Evolutionary conservation across 768 basidiomycete species (phyloP).

Genomic region (Termitomyces sp.): DNA sequence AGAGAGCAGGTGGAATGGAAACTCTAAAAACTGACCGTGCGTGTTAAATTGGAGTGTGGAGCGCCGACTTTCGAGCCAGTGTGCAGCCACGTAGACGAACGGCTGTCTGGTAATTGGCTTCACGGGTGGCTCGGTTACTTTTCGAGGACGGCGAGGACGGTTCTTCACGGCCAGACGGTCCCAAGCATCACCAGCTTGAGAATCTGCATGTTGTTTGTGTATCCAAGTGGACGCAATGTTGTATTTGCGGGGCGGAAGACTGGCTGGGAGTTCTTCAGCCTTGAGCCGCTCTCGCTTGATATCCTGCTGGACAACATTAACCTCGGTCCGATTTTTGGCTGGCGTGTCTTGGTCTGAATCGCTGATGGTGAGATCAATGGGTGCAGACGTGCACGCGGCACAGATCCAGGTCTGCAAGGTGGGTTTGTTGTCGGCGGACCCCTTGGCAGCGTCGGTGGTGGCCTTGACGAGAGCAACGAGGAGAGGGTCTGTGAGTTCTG

Average conservation of each 20-base stretch:
- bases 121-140: neutral
- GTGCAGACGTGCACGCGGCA: conserved; percentile 6
- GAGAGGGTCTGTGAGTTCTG: conserved; percentile 28
- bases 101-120: neutral
- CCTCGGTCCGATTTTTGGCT: neutral
- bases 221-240: conserved; percentile 19
- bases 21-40: neutral
- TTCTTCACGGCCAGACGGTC: conserved; percentile 6
- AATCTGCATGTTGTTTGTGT: conserved; percentile 11
- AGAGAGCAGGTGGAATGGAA: neutral
- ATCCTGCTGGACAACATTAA: neutral
- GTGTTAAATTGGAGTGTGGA: neutral
- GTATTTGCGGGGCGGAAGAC: conserved; percentile 5
- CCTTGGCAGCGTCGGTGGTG: conserved; percentile 11
- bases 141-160: neutral
- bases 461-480: conserved; percentile 29
- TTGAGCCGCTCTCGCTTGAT: neutral
- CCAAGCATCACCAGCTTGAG: neutral
- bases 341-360: conserved; percentile 2
- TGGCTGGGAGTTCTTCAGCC: neutral
- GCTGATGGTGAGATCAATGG: conserved; percentile 9
- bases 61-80: conserved; percentile 10
- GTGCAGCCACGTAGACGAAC: conserved; percentile 3
- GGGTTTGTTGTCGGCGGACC: conserved; percentile 13
- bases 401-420: conserved; percentile 22